These are phyloP conservation scores for Saccharomycopsis fermentans DNA, from an alignment of 805 yeast species.

Conservation along the genomic window DNA sequence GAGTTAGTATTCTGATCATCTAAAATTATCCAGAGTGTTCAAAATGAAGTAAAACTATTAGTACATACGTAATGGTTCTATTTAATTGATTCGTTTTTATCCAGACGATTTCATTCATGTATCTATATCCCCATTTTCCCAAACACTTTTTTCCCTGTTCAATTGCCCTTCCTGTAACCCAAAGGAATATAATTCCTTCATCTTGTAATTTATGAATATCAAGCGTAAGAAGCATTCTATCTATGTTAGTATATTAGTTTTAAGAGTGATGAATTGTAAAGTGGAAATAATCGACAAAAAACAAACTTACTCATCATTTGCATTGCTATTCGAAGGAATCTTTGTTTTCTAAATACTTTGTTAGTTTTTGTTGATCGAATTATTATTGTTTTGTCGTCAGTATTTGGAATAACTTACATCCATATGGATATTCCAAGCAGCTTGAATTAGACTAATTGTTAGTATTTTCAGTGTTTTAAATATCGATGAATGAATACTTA, in stretches of 20 bases:
- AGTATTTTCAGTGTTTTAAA: background rate
- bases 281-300: background rate
- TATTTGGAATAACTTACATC: conserved; percentile 27
- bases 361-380: background rate
- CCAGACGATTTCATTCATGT: conserved; percentile 81
- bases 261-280: background rate
- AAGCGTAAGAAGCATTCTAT: background rate
- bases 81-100: conserved; percentile 80
- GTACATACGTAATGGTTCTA: conserved; percentile 45
- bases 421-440: conserved; percentile 97
- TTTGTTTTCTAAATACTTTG: background rate
- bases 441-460: background rate
- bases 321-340: background rate
- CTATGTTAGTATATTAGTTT: background rate
- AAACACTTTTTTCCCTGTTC: conserved; percentile 78
- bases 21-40: no score
- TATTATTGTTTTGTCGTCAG: background rate
- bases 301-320: conserved; percentile 3
- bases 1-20: background rate
- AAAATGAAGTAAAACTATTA: background rate
- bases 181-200: conserved; percentile 73
- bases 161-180: conserved; percentile 95
- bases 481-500: background rate
- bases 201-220: conserved; percentile 41
- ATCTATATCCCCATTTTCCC: conserved; percentile 70